Evolutionary conservation across 345 rosid genomes (phyloP), one percentile per base, ranked within the genome.

Genomic region (Citrus medica): DNA sequence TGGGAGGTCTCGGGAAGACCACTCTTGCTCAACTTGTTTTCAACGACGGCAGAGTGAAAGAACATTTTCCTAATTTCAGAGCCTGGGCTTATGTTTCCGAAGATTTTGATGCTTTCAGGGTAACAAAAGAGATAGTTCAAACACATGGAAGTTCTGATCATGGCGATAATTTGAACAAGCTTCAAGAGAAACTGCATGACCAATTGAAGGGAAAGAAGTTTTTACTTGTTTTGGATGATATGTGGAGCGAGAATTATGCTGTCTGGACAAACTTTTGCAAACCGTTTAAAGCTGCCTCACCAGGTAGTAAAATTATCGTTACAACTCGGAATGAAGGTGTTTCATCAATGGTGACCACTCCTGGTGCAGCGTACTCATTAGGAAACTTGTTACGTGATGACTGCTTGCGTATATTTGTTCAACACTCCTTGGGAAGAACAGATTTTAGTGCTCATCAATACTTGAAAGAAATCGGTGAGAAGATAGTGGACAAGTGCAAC

Each of bases 1-100:
- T 75, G 71, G 86, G 80, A 0, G 86, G 86, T 2, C 2, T 67
- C 0, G 84, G 84, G 3, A 81, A 81, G 60, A 81, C 80, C 2
- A 81, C 84, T 9, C 68, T 81, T 7, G 71, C 82, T 35, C 72
- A 71, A n/a, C 66, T 81, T 46, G 73, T 51, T 6, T 84, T 53
- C 72, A 74, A 81, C 37, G 82, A 78, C n/a, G 2, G 0, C 2
- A 33, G 0, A 4, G 67, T 71, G 53, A 0, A 32, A 32, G 0
- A 74, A 27, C 1, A 6, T 1, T n/a, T 28, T 25, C 66, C 75
- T 6, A 51, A 46, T 16, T 7, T 78, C 16, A 78, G 4, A 24
- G 66, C 67, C 0, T 83, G 83, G 85, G 28, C 14, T 25, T 66
- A 22, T 33, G 81, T 72, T 22, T 76, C 78, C 4, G 24, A 79